Percentiles rank a stretch among this genome's conserved stretches.
Evolutionary conservation across 2,329 filamentous ascomycete species (phyloP).

Genomic region (Trichoderma brevicompactum): DNA sequence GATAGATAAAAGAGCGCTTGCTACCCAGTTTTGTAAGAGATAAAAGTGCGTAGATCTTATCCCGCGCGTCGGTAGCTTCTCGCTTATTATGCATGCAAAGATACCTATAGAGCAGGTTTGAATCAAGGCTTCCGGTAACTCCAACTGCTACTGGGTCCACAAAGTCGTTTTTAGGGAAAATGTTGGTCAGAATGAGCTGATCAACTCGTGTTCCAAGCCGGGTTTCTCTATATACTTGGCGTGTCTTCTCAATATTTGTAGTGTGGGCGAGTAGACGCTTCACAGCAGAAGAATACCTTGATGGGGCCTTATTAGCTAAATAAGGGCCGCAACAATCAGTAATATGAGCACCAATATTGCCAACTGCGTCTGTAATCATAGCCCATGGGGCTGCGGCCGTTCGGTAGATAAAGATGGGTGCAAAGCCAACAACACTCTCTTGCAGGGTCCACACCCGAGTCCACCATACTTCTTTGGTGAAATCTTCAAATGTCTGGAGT

Average conservation of each 20-base stretch:
- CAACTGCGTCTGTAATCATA: neutral
- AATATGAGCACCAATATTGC: neutral
- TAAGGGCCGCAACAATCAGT: conserved; percentile 3
- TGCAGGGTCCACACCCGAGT: conserved; percentile 10
- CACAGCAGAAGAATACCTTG: neutral
- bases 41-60: conserved; percentile 14
- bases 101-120: conserved; percentile 9
- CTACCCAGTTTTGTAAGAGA: neutral
- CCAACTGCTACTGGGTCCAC: neutral
- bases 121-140: neutral
- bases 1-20: neutral
- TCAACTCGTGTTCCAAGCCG: neutral
- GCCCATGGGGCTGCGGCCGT: neutral
- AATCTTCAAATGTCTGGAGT: neutral
- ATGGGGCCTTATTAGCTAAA: neutral
- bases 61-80: conserved; percentile 8
- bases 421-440: conserved; percentile 5
- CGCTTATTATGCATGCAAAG: conserved; percentile 5
- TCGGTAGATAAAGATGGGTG: neutral
- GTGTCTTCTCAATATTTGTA: conserved; percentile 6
- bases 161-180: neutral
- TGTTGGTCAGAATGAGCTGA: neutral
- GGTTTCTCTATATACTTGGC: neutral
- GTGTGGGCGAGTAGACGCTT: neutral
- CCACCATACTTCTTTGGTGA: conserved; percentile 2